These are phyloP conservation scores for Myriosclerotinia scirpicola DNA, from an alignment of 2,329 filamentous ascomycete genomes.

Conservation along the genomic window DNA sequence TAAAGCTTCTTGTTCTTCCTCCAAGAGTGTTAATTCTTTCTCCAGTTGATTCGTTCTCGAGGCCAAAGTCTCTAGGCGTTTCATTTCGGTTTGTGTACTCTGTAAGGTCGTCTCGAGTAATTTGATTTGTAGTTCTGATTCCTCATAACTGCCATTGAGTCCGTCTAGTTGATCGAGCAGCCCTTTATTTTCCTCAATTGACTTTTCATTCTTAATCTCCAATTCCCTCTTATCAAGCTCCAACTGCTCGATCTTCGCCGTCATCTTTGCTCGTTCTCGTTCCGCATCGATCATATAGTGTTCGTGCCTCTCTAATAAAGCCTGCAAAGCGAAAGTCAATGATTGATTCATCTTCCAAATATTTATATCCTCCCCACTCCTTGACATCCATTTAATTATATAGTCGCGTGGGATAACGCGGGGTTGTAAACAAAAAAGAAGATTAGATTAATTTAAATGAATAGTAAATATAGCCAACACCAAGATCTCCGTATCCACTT, in stretches of 20 bases:
- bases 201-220: conserved; percentile 73
- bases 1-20: conserved; percentile 75
- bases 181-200: conserved; percentile 78
- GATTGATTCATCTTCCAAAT: conserved; percentile 39
- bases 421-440: conserved; percentile 18
- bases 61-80: conserved; percentile 71
- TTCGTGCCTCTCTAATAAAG: conserved; percentile 87
- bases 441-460: conserved; percentile 20
- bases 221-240: conserved; percentile 72
- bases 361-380: neutral
- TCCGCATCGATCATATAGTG: conserved; percentile 92
- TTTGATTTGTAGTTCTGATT: conserved; percentile 78
- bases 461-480: conserved; percentile 8
- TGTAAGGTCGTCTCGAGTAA: conserved; percentile 74
- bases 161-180: conserved; percentile 82
- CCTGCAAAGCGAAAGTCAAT: conserved; percentile 78
- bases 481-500: conserved; percentile 16
- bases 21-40: conserved; percentile 73
- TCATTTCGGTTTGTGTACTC: conserved; percentile 74
- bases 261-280: conserved; percentile 61
- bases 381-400: conserved; percentile 9
- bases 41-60: conserved; percentile 77
- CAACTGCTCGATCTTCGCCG: conserved; percentile 25
- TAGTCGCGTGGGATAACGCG: conserved; percentile 16
- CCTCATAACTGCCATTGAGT: conserved; percentile 74